Conservation (phyloP, 257 asterid species). For the Solanum rostratum region DNA sequence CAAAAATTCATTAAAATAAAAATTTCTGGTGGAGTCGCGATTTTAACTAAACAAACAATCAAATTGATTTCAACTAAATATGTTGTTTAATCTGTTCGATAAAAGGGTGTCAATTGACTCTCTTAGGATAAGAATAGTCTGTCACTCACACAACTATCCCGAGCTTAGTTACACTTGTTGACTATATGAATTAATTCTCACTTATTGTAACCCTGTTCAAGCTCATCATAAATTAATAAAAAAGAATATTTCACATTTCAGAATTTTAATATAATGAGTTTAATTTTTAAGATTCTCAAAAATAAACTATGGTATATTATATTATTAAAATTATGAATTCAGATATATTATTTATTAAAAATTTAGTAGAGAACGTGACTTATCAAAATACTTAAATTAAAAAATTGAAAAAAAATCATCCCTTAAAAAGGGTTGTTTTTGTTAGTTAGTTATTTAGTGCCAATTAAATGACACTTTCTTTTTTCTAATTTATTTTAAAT, state of each 20-base stretch:
- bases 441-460: background rate
- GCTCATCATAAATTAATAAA: background rate
- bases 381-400: too few species aligned
- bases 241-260: too few species aligned
- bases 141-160: background rate
- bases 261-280: background rate
- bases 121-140: background rate
- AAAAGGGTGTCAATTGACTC: background rate
- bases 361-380: too few species aligned
- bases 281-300: background rate
- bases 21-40: background rate
- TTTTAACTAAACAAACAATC: background rate
- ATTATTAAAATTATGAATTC: too few species aligned
- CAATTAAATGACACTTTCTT: background rate
- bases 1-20: background rate
- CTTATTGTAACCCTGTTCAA: rapidly evolving
- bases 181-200: too few species aligned
- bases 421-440: background rate
- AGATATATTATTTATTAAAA: too few species aligned
- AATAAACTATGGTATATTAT: too few species aligned
- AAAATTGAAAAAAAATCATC: background rate
- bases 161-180: too few species aligned
- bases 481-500: background rate
- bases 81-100: background rate
- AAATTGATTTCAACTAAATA: background rate